Percentiles rank a stretch among this genome's conserved stretches.
Evolutionary conservation across 1,284 basidiomycete genomes (phyloP).

Genomic region (Ustilago tritici): DNA sequence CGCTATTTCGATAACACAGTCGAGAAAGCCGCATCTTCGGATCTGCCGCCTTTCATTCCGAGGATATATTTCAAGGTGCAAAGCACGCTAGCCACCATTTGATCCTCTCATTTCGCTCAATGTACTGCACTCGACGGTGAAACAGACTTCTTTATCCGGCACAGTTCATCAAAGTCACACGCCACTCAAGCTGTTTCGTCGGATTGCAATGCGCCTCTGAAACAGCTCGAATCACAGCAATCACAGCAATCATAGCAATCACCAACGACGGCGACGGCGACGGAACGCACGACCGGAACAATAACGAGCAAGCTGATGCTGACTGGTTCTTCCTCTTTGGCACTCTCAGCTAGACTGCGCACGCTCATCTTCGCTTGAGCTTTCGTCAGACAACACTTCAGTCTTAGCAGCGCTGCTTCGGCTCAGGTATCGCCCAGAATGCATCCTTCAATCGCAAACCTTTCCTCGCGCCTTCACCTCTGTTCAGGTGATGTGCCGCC

Average conservation of each 20-base stretch:
- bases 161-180: neutral
- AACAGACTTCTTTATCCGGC: neutral
- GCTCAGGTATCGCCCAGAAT: constrained; percentile 10
- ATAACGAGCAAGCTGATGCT: neutral
- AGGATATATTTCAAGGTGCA: neutral
- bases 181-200: neutral
- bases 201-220: neutral
- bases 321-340: neutral
- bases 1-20: neutral
- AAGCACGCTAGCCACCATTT: neutral
- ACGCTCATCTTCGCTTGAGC: neutral
- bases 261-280: neutral
- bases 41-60: neutral
- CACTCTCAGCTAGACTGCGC: neutral
- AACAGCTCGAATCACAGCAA: no score
- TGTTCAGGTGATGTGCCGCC: constrained; percentile 61
- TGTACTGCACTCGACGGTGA: neutral
- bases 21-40: neutral
- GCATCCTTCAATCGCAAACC: constrained; percentile 51
- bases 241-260: neutral
- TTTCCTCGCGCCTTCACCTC: constrained; percentile 48
- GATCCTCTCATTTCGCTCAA: neutral
- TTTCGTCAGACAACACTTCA: neutral
- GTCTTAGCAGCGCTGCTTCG: neutral
- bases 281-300: no score